Base-by-base conservation (phyloP, 345 rosid species). In the Clausena lansium region DNA sequence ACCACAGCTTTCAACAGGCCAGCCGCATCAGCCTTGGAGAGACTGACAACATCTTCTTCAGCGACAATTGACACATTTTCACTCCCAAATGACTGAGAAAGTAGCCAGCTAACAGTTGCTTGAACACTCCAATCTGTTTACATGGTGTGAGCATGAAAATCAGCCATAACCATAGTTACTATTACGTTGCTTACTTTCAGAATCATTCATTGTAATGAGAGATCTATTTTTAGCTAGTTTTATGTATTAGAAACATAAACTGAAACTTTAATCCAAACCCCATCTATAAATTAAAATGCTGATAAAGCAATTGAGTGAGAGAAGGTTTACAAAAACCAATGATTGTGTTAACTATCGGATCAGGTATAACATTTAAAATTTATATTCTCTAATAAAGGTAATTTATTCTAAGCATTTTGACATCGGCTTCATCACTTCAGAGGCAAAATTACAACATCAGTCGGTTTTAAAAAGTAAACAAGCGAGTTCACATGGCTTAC, bases 61-160 rank as follows among this genome's bases (percentile, higher is more conserved):
- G 91, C 89, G 55, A 88, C 79, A 58, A 86, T 88, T 17, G 83
- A 79, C 68, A 88, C 83, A 45, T 86, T 82, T 50, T 66, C 36
- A 36, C 79, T 72, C 75, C 86, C 89, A 33, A 88, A 75, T 38
- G 85, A 81, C 79, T 80, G 74, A 17, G 86, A 83, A 25, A 88
- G 86, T 55, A 88, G 75, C 89, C 87, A 88, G 80, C 91, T 88
- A 33, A 86, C 87, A 27, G 81, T 85, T 41, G 91, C 89, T 77
- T 88, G 91, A 76, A 88, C 88, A 67, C 91, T 86, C 89, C 89
- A 86, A 80, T 88, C 91, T 88, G 81, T 30, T 80, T 60, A 36
- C 64, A 77, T 24, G 67, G 41, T 2, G 30, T 65, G 66, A 60
- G 15, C 62, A 50, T 76, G 25, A 70, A 30, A 77, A 73, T 57